Conservation (phyloP, 768 basidiomycete genomes). For the Tricholoma saponaceum region DNA sequence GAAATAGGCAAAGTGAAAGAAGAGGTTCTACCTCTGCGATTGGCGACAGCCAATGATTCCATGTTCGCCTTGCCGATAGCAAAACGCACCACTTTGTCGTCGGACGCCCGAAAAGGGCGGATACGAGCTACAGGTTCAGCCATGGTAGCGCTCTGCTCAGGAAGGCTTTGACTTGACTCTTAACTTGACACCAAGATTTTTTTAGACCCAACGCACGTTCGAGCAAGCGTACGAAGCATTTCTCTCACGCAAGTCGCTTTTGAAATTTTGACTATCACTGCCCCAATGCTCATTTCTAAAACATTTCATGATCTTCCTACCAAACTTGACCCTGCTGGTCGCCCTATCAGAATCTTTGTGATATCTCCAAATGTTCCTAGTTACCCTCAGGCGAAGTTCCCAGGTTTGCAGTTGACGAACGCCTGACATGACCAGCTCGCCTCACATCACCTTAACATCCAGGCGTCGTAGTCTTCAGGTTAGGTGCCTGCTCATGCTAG, state of each 20-base stretch:
- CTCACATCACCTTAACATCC: constrained; percentile 1
- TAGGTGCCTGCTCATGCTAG: neutral
- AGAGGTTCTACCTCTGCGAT: constrained; percentile 47
- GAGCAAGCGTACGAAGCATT: neutral
- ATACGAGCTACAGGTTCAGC: constrained; percentile 43
- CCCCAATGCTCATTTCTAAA: constrained; percentile 89
- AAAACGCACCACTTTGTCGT: constrained; percentile 62
- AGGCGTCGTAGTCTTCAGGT: constrained; percentile 87
- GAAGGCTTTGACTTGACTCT: constrained; percentile 1
- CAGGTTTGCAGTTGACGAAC: constrained; percentile 42
- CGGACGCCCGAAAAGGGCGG: constrained; percentile 44
- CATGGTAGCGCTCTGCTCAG: constrained; percentile 26
- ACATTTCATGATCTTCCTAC: constrained; percentile 75
- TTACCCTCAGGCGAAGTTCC: constrained; percentile 90
- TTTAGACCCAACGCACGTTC: constrained; percentile 4
- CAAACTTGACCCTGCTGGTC: constrained; percentile 52
- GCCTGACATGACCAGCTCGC: neutral
- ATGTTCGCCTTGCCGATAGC: constrained; percentile 61
- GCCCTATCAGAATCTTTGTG: constrained; percentile 76
- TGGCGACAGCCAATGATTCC: constrained; percentile 66
- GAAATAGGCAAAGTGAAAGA: neutral
- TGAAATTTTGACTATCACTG: too few species aligned
- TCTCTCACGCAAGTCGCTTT: neutral
- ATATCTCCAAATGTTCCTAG: constrained; percentile 75
- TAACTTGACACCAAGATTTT: neutral